A percentile compares a stretch with the other conserved stretches of the same genome.
phyloP scores from a whole-genome alignment of 306 rosid genomes.

The Chamaecrista fasciculata region DNA sequence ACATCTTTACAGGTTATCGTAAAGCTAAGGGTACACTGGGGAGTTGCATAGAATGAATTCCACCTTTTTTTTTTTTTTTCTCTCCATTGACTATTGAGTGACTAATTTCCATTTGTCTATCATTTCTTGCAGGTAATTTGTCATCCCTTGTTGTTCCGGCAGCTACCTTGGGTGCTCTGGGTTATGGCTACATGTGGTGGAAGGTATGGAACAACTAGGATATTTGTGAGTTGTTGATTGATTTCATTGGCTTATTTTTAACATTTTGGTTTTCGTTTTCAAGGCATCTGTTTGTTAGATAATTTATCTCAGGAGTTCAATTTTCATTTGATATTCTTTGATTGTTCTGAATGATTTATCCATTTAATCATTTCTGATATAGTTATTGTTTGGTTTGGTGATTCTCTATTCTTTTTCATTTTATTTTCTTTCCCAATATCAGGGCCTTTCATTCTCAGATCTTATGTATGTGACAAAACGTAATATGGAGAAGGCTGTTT shows the following conservation, averaged over 20 bases:
- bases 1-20: not conserved
- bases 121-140: conserved; percentile 54
- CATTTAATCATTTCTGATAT: conserved; percentile 4
- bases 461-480: conserved; percentile 94
- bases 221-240: not conserved
- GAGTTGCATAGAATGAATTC: not conserved
- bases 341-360: conserved; percentile 16
- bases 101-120: not conserved
- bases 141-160: conserved; percentile 76
- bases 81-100: not conserved
- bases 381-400: conserved; percentile 1
- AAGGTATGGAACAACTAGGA: conserved; percentile 50
- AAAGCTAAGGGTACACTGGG: not conserved
- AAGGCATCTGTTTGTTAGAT: conserved; percentile 11
- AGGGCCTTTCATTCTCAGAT: conserved; percentile 90
- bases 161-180: conserved; percentile 74
- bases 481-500: conserved; percentile 81
- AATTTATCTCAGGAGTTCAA: not conserved
- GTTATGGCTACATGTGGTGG: conserved; percentile 98
- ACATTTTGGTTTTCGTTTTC: conserved; percentile 4
- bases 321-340: not conserved
- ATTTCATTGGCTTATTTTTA: conserved; percentile 21
- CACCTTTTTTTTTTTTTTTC: not conserved
- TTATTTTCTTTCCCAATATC: conserved; percentile 20
- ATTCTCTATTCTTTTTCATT: not conserved